A percentile compares a stretch with the other conserved stretches of the same genome.
Evolutionary conservation across 257 asterid species (phyloP).

Genomic region (Misopates orontium): DNA sequence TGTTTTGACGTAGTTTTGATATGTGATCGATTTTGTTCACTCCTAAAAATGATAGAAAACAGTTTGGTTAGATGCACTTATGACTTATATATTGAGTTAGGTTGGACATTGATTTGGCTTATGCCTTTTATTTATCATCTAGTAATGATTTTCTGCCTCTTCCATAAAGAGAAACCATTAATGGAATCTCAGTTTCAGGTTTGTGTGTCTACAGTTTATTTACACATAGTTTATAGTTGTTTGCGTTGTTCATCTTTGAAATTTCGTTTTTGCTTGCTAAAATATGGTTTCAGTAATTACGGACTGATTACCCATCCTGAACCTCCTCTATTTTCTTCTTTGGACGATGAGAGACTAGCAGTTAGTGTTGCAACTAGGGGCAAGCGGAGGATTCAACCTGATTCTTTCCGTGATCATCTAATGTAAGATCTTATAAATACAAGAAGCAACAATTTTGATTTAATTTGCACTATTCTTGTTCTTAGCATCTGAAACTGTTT

Average conservation of each 20-base stretch:
- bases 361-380: conserved; percentile 64
- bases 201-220: conserved; percentile 14
- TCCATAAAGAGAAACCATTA: conserved; percentile 2
- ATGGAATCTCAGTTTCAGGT: conserved; percentile 12
- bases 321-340: conserved; percentile 83
- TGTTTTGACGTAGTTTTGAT: not conserved
- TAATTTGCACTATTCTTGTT: conserved; percentile 1
- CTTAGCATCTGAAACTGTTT: conserved; percentile 11
- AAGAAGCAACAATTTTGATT: not conserved
- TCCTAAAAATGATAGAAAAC: conserved; percentile 8
- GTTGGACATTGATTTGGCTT: not conserved
- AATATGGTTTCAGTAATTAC: conserved; percentile 24
- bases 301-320: conserved; percentile 99
- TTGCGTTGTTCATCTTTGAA: conserved; percentile 16
- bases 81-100: conserved; percentile 18
- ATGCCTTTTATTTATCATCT: conserved; percentile 8
- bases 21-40: conserved; percentile 1
- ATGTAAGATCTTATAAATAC: conserved; percentile 49
- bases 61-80: conserved; percentile 5
- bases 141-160: conserved; percentile 4
- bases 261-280: conserved; percentile 31
- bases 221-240: not conserved
- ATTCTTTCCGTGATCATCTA: conserved; percentile 82
- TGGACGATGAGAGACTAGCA: conserved; percentile 76
- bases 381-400: conserved; percentile 87